Percentiles rank a stretch among this genome's conserved stretches.
These are phyloP conservation scores for Pichia sp. DNA, from an alignment of 1,139 yeast species.

Conservation along the genomic window DNA sequence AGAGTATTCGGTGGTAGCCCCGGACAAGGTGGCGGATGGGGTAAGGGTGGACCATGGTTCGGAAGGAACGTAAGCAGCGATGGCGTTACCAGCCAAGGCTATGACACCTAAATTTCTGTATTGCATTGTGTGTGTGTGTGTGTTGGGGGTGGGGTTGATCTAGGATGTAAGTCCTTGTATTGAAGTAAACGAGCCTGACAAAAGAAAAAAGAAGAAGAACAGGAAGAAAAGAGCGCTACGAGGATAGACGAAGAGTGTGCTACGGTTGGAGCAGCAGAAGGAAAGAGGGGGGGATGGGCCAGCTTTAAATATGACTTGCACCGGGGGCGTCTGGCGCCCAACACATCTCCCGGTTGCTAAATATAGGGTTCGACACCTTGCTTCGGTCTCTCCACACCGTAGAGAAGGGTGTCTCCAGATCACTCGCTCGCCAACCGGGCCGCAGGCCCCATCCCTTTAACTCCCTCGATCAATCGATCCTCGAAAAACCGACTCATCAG, in stretches of 20 bases:
- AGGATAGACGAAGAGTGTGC: too few species aligned
- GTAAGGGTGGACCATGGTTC: conserved; percentile 74
- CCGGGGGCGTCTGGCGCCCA: not conserved
- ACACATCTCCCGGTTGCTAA: not conserved
- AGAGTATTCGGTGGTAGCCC: conserved; percentile 59
- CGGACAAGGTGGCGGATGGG: conserved; percentile 52
- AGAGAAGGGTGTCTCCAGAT: not conserved
- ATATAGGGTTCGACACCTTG: not conserved
- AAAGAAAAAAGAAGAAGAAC: not conserved
- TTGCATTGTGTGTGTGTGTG: conserved; percentile 26
- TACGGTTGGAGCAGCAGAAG: not conserved
- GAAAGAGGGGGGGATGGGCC: not conserved
- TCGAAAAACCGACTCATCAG: not conserved
- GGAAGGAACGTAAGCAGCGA: conserved; percentile 65
- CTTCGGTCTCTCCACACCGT: too few species aligned
- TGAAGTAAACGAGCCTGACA: not conserved
- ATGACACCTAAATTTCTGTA: conserved; percentile 30
- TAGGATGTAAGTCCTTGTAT: not conserved
- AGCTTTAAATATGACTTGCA: not conserved
- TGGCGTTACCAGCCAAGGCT: conserved; percentile 43
- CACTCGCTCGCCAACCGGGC: not conserved
- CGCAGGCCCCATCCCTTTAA: not conserved
- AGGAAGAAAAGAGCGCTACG: not conserved
- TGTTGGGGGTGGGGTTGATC: not conserved
- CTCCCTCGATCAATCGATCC: not conserved